phyloP scores from a whole-genome alignment of 768 basidiomycete species.

The Mycena latifolia region DNA sequence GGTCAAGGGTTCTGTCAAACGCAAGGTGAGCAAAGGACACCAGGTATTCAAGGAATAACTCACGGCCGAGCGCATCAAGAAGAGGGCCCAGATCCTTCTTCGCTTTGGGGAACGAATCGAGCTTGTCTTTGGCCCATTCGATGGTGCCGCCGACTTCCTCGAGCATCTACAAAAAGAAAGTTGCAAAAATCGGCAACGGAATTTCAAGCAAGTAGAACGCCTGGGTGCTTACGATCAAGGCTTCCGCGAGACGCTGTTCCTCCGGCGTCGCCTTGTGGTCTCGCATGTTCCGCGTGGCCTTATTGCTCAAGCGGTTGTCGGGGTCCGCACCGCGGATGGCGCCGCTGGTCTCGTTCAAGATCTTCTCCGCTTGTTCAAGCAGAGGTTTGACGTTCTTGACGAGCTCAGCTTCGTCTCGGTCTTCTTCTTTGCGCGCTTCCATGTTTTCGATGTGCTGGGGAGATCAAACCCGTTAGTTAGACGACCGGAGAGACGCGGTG shows the following conservation, averaged over 20 bases:
- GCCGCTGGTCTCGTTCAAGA: constrained; percentile 53
- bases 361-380: constrained; percentile 52
- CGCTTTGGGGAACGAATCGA: constrained; percentile 52
- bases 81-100: constrained; percentile 53
- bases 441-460: constrained; percentile 51
- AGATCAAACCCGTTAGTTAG: no score
- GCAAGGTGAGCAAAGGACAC: not conserved
- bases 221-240: constrained; percentile 42
- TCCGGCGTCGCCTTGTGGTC: constrained; percentile 53
- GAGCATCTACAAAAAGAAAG: not conserved
- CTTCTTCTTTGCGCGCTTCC: constrained; percentile 49
- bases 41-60: not conserved
- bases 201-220: no score
- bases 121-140: constrained; percentile 52
- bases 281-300: constrained; percentile 48
- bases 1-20: constrained; percentile 45
- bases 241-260: constrained; percentile 53
- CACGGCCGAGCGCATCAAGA: constrained; percentile 51
- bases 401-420: constrained; percentile 49
- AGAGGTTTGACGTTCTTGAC: constrained; percentile 51
- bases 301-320: constrained; percentile 48
- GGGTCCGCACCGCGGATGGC: constrained; percentile 52
- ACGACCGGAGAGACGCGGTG: not conserved
- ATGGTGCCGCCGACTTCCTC: constrained; percentile 43
- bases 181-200: no score